Evolutionary conservation across 192 early-diverging fungal species (phyloP).

Genomic region (Diversispora epigaea): DNA sequence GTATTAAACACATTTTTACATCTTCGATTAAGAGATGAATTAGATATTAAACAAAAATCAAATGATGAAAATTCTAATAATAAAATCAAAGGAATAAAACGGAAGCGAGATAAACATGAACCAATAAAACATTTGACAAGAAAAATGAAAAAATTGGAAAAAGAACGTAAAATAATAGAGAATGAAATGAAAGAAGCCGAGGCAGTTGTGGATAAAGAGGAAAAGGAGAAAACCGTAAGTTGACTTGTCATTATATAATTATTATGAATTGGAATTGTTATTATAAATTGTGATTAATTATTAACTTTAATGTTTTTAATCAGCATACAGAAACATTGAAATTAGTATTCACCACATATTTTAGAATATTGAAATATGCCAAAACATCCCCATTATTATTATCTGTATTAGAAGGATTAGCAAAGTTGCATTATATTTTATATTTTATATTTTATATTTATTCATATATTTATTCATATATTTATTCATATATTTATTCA

Average conservation of each 20-base stretch:
- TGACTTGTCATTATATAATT: neutral
- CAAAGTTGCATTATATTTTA: slow-evolving; percentile 46
- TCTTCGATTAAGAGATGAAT: slow-evolving; percentile 81
- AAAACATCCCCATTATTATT: slow-evolving; percentile 71
- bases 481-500: slow-evolving; percentile 37
- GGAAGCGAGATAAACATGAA: slow-evolving; percentile 47
- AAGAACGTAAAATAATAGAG: slow-evolving; percentile 69
- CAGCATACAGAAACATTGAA: slow-evolving; percentile 93
- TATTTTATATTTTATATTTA: slow-evolving; percentile 1
- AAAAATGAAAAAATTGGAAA: slow-evolving; percentile 73
- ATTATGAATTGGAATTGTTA: neutral
- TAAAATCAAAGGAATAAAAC: slow-evolving; percentile 50
- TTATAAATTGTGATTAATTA: neutral
- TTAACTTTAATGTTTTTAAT: slow-evolving; percentile 23
- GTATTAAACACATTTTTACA: slow-evolving; percentile 79
- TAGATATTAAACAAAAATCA: slow-evolving; percentile 46
- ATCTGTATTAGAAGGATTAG: slow-evolving; percentile 76
- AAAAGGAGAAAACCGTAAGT: slow-evolving; percentile 67
- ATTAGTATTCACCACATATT: slow-evolving; percentile 90
- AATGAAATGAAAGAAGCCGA: slow-evolving; percentile 89
- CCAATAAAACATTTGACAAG: slow-evolving; percentile 56
- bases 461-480: slow-evolving; percentile 27
- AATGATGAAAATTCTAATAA: slow-evolving; percentile 53
- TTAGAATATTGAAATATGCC: slow-evolving; percentile 89
- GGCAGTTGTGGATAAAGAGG: slow-evolving; percentile 80